Evolutionary conservation across 768 basidiomycete genomes (phyloP).

Genomic region (Mycena sanguinolenta): DNA sequence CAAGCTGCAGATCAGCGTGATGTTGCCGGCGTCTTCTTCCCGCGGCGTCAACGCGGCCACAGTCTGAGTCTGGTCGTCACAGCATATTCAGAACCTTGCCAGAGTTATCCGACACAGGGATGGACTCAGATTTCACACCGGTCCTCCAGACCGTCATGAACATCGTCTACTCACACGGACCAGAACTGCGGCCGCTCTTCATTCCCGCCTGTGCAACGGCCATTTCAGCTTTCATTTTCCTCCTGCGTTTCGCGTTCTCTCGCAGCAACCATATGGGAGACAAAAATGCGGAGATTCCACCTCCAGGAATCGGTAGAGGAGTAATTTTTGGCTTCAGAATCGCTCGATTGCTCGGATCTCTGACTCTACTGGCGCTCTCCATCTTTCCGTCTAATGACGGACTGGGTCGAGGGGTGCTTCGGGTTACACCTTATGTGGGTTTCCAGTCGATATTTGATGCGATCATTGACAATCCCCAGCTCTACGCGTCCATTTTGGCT

Average conservation of each 20-base stretch:
- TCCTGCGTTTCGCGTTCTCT: conserved; percentile 9
- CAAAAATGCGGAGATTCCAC: background rate
- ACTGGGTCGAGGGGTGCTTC: background rate
- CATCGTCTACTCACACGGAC: background rate
- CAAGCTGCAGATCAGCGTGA: too few species aligned
- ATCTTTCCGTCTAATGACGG: conserved; percentile 50
- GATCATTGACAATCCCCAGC: conserved; percentile 39
- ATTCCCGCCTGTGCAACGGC: conserved; percentile 3
- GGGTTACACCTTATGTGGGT: conserved; percentile 31
- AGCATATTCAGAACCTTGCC: too few species aligned
- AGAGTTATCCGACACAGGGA: too few species aligned
- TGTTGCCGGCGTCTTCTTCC: too few species aligned
- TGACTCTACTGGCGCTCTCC: conserved; percentile 63
- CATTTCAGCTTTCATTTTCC: conserved; percentile 14
- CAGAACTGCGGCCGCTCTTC: background rate
- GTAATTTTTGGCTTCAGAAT: conserved; percentile 60
- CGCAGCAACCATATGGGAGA: background rate
- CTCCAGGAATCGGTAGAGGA: conserved; percentile 26
- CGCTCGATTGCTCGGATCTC: conserved; percentile 57
- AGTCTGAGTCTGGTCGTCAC: too few species aligned
- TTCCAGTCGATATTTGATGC: background rate
- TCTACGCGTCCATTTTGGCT: conserved; percentile 59
- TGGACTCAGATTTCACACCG: background rate
- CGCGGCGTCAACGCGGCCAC: too few species aligned
- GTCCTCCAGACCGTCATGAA: background rate